Evolutionary conservation across 768 basidiomycete genomes (phyloP).

Genomic region (Lanmaoa pseudosensibilis): DNA sequence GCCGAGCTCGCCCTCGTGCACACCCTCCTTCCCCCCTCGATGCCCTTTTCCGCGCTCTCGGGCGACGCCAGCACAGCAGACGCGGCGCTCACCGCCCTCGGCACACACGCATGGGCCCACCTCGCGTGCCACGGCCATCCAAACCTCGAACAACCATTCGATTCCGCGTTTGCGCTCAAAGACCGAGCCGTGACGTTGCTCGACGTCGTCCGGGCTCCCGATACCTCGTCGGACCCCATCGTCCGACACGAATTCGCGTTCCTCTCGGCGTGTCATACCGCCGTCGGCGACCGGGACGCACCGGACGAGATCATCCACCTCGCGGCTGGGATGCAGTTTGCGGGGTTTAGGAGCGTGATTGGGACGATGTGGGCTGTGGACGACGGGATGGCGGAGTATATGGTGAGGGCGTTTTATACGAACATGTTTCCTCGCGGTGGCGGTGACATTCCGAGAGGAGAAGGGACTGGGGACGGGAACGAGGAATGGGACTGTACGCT

Average conservation of each 20-base stretch:
- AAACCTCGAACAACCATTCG: slow-evolving; percentile 21
- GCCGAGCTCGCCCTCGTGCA: slow-evolving; percentile 23
- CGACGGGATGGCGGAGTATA: slow-evolving; percentile 19
- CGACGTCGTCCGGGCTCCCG: slow-evolving; percentile 28
- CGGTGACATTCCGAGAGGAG: too few species aligned
- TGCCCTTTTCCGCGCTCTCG: slow-evolving; percentile 13
- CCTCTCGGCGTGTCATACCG: slow-evolving; percentile 37
- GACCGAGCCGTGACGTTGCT: slow-evolving; percentile 25
- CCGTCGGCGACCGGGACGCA: slow-evolving; percentile 19
- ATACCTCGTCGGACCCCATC: too few species aligned
- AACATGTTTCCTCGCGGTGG: slow-evolving; percentile 7
- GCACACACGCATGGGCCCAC: slow-evolving; percentile 29
- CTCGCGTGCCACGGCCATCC: slow-evolving; percentile 35
- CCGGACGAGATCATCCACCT: slow-evolving; percentile 38
- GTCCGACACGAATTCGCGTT: slow-evolving; percentile 37
- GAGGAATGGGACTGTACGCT: slow-evolving; percentile 10
- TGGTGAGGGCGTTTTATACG: slow-evolving; percentile 27
- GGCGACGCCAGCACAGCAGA: slow-evolving; percentile 15
- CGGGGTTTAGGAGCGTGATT: slow-evolving; percentile 36
- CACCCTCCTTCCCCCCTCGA: slow-evolving; percentile 14
- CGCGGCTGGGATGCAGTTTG: slow-evolving; percentile 37
- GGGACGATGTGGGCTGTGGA: slow-evolving; percentile 38
- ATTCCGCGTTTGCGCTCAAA: slow-evolving; percentile 26
- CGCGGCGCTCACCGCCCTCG: slow-evolving; percentile 15
- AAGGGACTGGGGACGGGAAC: too few species aligned